Conservation (phyloP, 2,329 filamentous ascomycete species). For the Teratosphaeria viscida region DNA sequence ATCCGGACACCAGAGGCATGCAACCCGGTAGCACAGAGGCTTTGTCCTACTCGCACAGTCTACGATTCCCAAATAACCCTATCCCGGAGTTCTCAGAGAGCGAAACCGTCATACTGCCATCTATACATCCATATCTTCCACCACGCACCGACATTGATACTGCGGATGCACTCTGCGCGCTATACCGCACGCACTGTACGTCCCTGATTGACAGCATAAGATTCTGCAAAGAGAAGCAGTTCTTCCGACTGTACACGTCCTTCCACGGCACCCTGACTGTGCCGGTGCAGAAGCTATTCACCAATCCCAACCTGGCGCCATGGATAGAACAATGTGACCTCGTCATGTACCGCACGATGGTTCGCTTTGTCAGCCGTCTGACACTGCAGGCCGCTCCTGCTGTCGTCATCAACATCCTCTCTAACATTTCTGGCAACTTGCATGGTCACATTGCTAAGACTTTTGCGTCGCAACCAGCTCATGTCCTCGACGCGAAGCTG, state of each 20-base stretch:
- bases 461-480: constrained; percentile 72
- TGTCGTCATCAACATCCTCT: constrained; percentile 73
- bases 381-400: constrained; percentile 87
- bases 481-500: constrained; percentile 79
- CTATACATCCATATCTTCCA: constrained; percentile 72
- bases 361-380: constrained; percentile 78
- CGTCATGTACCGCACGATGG: constrained; percentile 93
- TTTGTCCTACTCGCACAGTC: constrained; percentile 49
- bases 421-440: constrained; percentile 73
- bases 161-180: constrained; percentile 70
- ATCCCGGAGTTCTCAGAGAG: constrained; percentile 52
- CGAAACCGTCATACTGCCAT: constrained; percentile 69
- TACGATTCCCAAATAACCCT: constrained; percentile 51
- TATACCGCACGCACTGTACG: constrained; percentile 91
- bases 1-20: constrained; percentile 35
- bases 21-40: constrained; percentile 30
- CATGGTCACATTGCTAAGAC: constrained; percentile 73
- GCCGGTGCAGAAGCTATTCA: constrained; percentile 86
- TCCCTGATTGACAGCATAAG: constrained; percentile 91
- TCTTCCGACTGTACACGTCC: constrained; percentile 87
- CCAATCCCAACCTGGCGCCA: constrained; percentile 65
- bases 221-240: constrained; percentile 92
- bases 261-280: constrained; percentile 96
- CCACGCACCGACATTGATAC: constrained; percentile 74
- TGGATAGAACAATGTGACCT: constrained; percentile 98